A percentile compares a stretch with the other conserved stretches of the same genome.
Conservation (phyloP, 305 asterid genomes). For the Fraxinus angustifolia region DNA sequence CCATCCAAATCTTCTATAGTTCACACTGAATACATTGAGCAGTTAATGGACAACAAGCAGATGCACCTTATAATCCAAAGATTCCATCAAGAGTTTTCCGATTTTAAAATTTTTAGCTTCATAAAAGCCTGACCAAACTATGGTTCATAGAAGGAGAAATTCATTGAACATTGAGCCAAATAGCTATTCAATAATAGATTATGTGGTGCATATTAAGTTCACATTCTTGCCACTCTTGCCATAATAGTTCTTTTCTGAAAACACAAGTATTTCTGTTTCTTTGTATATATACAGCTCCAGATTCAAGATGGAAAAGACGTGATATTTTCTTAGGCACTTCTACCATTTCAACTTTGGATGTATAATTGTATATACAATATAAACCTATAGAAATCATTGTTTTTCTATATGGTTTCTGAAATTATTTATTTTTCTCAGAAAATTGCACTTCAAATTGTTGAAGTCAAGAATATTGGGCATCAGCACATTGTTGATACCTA, state of each 20-base stretch:
- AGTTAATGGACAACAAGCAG: neutral
- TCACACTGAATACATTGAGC: neutral
- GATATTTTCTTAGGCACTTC: neutral
- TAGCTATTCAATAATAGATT: neutral
- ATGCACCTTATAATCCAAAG: neutral
- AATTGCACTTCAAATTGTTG: neutral
- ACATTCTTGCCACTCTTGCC: neutral
- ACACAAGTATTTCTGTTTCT: neutral
- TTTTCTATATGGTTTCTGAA: neutral
- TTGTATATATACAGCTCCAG: neutral
- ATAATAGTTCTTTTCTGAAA: neutral
- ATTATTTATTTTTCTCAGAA: neutral
- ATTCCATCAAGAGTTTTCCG: neutral
- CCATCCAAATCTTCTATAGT: neutral
- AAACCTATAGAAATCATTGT: neutral
- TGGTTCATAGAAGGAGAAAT: neutral
- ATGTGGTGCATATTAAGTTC: neutral
- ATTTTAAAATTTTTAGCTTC: neutral
- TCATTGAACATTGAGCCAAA: neutral
- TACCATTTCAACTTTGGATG: neutral
- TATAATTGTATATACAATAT: neutral
- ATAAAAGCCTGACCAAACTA: neutral
- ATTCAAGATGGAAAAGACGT: neutral
- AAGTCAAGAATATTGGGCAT: neutral
- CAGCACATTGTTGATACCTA: constrained; percentile 9